Evolutionary conservation across 2,329 filamentous ascomycete species (phyloP), one percentile per base, ranked within the genome.

Genomic region (Aspergillus japonicus): DNA sequence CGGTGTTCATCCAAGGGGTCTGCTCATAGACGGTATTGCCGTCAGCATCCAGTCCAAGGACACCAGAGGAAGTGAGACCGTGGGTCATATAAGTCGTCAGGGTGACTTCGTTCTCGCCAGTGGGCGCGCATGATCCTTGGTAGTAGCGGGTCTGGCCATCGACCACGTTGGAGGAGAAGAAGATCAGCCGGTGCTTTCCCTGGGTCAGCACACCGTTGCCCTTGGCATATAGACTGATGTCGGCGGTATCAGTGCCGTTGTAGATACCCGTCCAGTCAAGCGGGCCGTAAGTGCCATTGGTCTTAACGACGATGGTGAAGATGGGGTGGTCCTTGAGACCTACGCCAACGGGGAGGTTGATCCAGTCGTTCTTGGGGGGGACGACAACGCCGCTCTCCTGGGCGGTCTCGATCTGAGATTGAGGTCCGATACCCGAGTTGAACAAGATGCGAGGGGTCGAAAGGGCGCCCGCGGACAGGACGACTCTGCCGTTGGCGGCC

Each of bases 371-470:
- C 60, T 77, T 71, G 19, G 75, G 70, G 57, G 81, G 77, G 16
- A 77, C 77, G 6, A 69, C 48, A 6, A 80, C 77, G 21, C 67
- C 72, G 58, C 79, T 81, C 63, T 70, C 72, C 68, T 78, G 74
- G 44, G 82, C 81, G 24, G 76, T 70, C 48, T 71, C 71, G 50
- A 82, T 77, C 69, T 81, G 78, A 49, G 76, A 77, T 54, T 74
- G 73, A 23, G 87, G 87, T 4, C 88, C 89, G 63, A 89, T 91
- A 65, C 89, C 52, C 29, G 60, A 66, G 63, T 87, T 82, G 74
- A 90, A 80, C 2, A 91, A 81, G 51, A 92, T 78, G 74, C 89
- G 89, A 14, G 87, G 80, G 2, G 87, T 87, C n/a, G 87, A 87
- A 62, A 91, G 89, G 1, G 88, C 79, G 51, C 89, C 89, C 1